Conservation (phyloP, 2,329 filamentous ascomycete species). For the Trichoderma koningiopsis region DNA sequence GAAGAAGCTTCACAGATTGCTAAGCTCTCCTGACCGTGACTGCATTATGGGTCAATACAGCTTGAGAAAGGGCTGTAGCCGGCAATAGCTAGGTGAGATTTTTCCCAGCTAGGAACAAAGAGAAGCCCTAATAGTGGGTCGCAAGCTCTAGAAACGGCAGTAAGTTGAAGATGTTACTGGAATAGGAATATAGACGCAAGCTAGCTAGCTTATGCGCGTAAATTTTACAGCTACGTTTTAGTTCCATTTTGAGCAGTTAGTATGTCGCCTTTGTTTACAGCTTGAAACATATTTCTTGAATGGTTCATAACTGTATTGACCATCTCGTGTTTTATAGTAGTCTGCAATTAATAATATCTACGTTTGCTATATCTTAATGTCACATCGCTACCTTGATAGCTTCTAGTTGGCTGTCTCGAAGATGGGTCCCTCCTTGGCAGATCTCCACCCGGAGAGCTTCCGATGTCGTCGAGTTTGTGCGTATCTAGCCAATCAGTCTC, state of each 20-base stretch:
- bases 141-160: not conserved
- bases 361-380: no score
- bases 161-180: not conserved
- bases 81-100: not conserved
- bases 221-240: not conserved
- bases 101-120: not conserved
- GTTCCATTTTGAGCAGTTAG: not conserved
- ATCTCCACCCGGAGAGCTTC: no score
- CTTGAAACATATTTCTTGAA: not conserved
- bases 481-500: no score
- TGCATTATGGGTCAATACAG: not conserved
- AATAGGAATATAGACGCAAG: not conserved
- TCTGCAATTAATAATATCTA: not conserved
- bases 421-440: no score
- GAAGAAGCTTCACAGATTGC: not conserved
- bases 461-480: no score
- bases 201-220: not conserved
- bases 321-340: not conserved
- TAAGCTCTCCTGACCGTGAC: not conserved
- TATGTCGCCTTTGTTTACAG: not conserved
- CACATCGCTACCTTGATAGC: no score
- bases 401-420: no score
- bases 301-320: not conserved
- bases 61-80: not conserved
- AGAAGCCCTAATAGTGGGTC: not conserved